Conservation (phyloP, 2,329 filamentous ascomycete species). For the Trichoderma asperellum region DNA sequence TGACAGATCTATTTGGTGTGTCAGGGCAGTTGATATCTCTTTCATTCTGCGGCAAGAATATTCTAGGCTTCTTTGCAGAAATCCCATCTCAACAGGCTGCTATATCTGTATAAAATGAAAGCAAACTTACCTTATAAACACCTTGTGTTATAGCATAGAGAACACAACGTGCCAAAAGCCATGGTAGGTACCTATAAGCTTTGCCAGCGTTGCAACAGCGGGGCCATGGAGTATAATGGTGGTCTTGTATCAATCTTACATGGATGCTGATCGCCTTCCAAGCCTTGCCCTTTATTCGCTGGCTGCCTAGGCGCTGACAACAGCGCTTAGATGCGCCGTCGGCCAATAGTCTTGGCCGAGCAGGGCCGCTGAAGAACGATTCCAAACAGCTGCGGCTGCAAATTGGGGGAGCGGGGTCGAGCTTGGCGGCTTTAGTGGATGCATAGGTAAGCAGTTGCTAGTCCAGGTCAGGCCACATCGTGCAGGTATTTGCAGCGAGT, state of each 20-base stretch:
- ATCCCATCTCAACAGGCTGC: too few relatives aligned
- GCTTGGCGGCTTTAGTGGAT: constrained; percentile 6
- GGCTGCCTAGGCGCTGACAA: background rate
- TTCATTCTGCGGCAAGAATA: too few relatives aligned
- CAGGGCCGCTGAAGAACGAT: constrained; percentile 15
- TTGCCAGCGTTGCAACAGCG: background rate
- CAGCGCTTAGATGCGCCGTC: constrained; percentile 10
- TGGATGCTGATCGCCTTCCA: too few relatives aligned
- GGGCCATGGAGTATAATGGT: background rate
- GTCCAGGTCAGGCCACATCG: too few relatives aligned
- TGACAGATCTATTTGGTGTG: too few relatives aligned
- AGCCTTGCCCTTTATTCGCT: background rate
- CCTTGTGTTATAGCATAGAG: too few relatives aligned
- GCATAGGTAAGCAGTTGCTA: background rate
- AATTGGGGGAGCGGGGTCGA: constrained; percentile 5
- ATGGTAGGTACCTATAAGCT: background rate
- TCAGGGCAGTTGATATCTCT: too few relatives aligned
- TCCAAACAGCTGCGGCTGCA: constrained; percentile 16
- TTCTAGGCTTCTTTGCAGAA: too few relatives aligned
- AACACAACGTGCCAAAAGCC: too few relatives aligned
- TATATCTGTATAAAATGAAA: too few relatives aligned
- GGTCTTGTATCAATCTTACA: background rate
- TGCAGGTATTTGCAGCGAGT: too few relatives aligned
- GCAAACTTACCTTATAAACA: too few relatives aligned
- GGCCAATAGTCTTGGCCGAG: constrained; percentile 8